A percentile compares a stretch with the other conserved stretches of the same genome.
Conservation (phyloP, 495 filamentous ascomycete genomes). For the Aspergillus hancockii region DNA sequence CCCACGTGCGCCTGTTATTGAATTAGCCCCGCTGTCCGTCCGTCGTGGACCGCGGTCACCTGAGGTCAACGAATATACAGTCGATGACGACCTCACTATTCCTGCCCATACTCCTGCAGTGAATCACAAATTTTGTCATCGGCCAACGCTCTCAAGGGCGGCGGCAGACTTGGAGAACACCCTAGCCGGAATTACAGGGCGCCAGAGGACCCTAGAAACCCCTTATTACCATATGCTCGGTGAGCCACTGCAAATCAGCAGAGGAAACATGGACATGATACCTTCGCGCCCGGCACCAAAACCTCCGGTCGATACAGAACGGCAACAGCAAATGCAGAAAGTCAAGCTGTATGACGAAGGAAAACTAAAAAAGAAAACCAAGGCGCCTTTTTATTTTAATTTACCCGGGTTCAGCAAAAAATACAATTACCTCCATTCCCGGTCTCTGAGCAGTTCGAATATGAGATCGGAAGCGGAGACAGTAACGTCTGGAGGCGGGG, state of each 20-base stretch:
- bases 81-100: background rate
- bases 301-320: constrained; percentile 24
- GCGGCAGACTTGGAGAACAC: constrained; percentile 36
- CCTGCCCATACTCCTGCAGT: constrained; percentile 2
- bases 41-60: constrained; percentile 15
- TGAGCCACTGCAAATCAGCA: constrained; percentile 39
- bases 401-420: constrained; percentile 22
- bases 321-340: constrained; percentile 15
- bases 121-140: constrained; percentile 17
- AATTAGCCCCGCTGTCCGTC: constrained; percentile 33
- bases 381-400: constrained; percentile 18
- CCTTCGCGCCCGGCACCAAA: constrained; percentile 39
- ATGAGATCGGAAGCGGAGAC: background rate
- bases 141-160: constrained; percentile 32
- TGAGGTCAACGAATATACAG: background rate
- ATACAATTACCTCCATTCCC: constrained; percentile 12
- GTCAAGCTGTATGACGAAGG: constrained; percentile 23
- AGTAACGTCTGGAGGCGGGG: background rate
- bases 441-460: constrained; percentile 18
- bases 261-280: constrained; percentile 39
- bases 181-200: constrained; percentile 27
- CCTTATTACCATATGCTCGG: constrained; percentile 27
- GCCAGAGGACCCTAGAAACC: constrained; percentile 9
- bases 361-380: constrained; percentile 22
- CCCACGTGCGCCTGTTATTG: constrained; percentile 42